Conservation (phyloP, 2,329 filamentous ascomycete species). For the Orbilia ellipsospora region DNA sequence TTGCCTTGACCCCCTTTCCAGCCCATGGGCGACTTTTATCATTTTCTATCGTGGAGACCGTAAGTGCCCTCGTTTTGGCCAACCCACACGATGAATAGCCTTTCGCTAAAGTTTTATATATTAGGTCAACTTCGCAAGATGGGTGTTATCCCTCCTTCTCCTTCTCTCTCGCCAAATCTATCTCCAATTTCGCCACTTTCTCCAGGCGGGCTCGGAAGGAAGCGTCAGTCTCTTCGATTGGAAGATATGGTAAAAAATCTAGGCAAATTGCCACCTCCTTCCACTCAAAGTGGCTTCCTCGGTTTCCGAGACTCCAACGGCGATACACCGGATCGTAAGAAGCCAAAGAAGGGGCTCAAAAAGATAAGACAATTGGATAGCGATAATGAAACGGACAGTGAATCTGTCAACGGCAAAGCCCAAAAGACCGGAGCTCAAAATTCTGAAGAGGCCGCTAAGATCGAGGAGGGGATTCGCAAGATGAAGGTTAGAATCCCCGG, state of each 20-base stretch:
- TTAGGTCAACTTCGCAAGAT: constrained; percentile 95
- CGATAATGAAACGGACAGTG: constrained; percentile 51
- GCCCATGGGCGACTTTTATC: constrained; percentile 95
- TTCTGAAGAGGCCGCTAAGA: constrained; percentile 48
- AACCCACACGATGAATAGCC: not conserved
- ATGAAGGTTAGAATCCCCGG: constrained; percentile 43
- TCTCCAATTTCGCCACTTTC: constrained; percentile 43
- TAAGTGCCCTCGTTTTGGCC: constrained; percentile 67
- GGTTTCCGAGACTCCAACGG: constrained; percentile 45
- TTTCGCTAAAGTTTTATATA: constrained; percentile 5
- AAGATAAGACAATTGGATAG: constrained; percentile 48
- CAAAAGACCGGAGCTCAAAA: constrained; percentile 22
- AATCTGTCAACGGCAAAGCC: constrained; percentile 42
- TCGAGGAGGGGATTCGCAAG: constrained; percentile 55
- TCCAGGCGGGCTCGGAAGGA: constrained; percentile 23
- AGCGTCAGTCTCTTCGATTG: constrained; percentile 50
- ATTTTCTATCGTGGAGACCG: constrained; percentile 97
- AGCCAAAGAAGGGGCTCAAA: constrained; percentile 39
- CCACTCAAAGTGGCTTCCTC: constrained; percentile 47
- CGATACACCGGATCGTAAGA: constrained; percentile 38
- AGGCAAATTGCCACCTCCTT: constrained; percentile 45
- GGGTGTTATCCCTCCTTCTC: constrained; percentile 81
- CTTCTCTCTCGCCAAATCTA: constrained; percentile 62
- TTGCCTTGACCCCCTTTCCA: constrained; percentile 93
- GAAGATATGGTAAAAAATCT: constrained; percentile 53